Conservation (phyloP, 495 filamentous ascomycete species). For the Articulospora tetracladia region DNA sequence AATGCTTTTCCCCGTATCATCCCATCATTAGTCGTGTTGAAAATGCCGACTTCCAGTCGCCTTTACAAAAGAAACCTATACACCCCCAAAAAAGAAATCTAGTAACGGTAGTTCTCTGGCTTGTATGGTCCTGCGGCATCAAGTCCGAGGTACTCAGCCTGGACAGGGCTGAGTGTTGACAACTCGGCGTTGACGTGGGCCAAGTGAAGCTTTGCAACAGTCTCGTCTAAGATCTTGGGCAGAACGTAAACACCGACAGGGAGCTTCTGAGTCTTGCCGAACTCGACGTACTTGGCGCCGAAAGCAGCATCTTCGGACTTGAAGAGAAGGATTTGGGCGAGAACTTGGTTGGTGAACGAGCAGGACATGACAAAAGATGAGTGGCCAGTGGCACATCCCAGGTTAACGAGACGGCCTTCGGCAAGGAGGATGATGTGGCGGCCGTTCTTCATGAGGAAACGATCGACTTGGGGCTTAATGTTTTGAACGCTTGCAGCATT, state of each 20-base stretch:
- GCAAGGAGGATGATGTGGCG: slow-evolving; percentile 97
- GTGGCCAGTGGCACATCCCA: slow-evolving; percentile 98
- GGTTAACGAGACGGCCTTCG: slow-evolving; percentile 97
- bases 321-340: slow-evolving; percentile 97
- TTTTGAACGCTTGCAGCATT: slow-evolving; percentile 87
- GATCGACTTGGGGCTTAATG: slow-evolving; percentile 99
- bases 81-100: slow-evolving; percentile 21
- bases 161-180: slow-evolving; percentile 73
- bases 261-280: slow-evolving; percentile 85
- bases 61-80: slow-evolving; percentile 14
- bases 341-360: slow-evolving; percentile 99
- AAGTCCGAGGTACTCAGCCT: slow-evolving; percentile 92
- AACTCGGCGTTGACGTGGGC: slow-evolving; percentile 94
- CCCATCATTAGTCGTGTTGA: slow-evolving; percentile 65
- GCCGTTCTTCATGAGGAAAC: slow-evolving; percentile 90
- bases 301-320: slow-evolving; percentile 88
- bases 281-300: slow-evolving; percentile 90
- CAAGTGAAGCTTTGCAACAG: slow-evolving; percentile 91
- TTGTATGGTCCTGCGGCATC: slow-evolving; percentile 87
- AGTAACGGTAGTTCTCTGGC: slow-evolving; percentile 62
- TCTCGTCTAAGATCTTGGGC: slow-evolving; percentile 97
- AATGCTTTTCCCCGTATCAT: slow-evolving; percentile 48
- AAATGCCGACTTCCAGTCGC: slow-evolving; percentile 27
- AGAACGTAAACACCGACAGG: slow-evolving; percentile 91
- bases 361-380: slow-evolving; percentile 99